Base-by-base conservation (phyloP, 192 early-diverging fungal species). In the Lunasporangiospora selenospora region DNA sequence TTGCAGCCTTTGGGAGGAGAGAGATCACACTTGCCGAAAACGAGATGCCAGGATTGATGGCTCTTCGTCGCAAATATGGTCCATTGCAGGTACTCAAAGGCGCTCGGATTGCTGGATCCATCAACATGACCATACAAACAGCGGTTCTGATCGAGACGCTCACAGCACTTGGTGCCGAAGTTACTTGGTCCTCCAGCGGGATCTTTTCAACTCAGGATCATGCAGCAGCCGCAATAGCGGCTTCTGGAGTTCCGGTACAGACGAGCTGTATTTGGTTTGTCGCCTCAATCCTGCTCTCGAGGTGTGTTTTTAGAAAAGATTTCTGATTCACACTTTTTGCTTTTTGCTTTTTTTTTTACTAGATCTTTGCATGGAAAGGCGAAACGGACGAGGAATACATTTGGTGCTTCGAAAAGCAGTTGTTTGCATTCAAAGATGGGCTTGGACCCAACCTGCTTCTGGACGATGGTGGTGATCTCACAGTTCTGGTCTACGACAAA, bases 321-420 rank as follows among this genome's bases (percentile, higher is more conserved):
- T n/a, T n/a, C n/a, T n/a, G n/a, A n/a, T n/a, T n/a, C n/a, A n/a
- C n/a, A n/a, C n/a, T n/a, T n/a, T n/a, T n/a, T n/a, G n/a, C n/a
- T n/a, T n/a, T n/a, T n/a, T n/a, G n/a, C n/a, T n/a, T n/a, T n/a
- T n/a, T n/a, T n/a, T n/a, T n/a, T 34, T 36, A 26, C 26, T 57
- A 65, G 63, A 56, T 71, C 73, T 99, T 88, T 62, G 95, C 95
- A 79, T 97, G 97, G 97, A 99, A 99, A 89, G 95, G 97, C 67
- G 95, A 99, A 87, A 96, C 95, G 67, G 97, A 97, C 81, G 95
- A 99, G 83, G 97, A 99, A 88, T 97, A 96, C 89, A 69, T 89
- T 66, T 99, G 97, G 97, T 97, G 97, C 87, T 93, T 99, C 67
- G 92, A 99, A 77, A 94, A 99, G 84, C 90, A 93, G 65, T 80